phyloP scores from a whole-genome alignment of 2,329 filamentous ascomycete species.

The Tolypocladium tropicale region DNA sequence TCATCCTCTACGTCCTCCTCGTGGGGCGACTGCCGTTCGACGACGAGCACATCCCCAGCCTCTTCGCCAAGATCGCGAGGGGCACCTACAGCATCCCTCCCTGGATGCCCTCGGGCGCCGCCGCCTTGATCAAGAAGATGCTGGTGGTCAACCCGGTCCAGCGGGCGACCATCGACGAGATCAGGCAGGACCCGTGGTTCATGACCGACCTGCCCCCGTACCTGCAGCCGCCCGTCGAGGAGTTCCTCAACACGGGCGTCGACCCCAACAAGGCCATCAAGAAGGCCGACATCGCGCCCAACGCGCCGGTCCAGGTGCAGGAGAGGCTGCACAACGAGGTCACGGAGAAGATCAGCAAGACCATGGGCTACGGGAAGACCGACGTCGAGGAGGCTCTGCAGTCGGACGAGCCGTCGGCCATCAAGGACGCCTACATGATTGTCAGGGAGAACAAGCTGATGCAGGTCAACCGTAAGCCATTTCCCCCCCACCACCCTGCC shows the following conservation, averaged over 20 bases:
- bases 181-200: conserved; percentile 92
- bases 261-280: conserved; percentile 88
- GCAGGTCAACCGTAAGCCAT: conserved; percentile 75
- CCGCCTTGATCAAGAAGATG: conserved; percentile 80
- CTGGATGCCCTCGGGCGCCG: conserved; percentile 81
- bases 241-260: conserved; percentile 88
- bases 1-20: conserved; percentile 77
- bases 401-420: conserved; percentile 88
- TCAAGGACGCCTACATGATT: conserved; percentile 98
- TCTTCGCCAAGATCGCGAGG: conserved; percentile 96
- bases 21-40: conserved; percentile 86
- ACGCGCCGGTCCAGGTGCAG: conserved; percentile 67
- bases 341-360: conserved; percentile 91
- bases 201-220: conserved; percentile 77
- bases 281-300: conserved; percentile 68
- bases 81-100: conserved; percentile 87
- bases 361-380: conserved; percentile 91
- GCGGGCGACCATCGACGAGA: conserved; percentile 87
- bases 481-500: not conserved
- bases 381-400: conserved; percentile 92
- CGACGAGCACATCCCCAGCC: conserved; percentile 92
- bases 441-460: conserved; percentile 96
- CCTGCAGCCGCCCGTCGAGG: conserved; percentile 76
- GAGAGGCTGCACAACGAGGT: conserved; percentile 88
- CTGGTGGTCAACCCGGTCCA: conserved; percentile 91